phyloP scores from a whole-genome alignment of 495 filamentous ascomycete genomes.

The Aspergillus bridgeri region DNA sequence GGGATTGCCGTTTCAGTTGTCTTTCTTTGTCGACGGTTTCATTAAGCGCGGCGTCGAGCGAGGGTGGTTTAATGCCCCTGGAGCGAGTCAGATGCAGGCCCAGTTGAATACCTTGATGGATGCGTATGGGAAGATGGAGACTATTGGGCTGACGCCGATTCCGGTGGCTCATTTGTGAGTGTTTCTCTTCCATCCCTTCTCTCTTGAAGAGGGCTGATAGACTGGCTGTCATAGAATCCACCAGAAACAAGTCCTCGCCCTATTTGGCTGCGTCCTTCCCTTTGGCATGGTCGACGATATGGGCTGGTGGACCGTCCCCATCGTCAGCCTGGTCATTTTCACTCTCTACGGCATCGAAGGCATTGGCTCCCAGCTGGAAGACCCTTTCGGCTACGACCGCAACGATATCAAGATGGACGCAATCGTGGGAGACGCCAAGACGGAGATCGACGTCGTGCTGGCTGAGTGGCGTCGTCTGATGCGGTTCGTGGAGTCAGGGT shows the following conservation, averaged over 20 bases:
- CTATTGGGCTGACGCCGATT: slow-evolving; percentile 66
- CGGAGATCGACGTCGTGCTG: slow-evolving; percentile 61
- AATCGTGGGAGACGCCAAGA: slow-evolving; percentile 62
- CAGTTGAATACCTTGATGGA: slow-evolving; percentile 60
- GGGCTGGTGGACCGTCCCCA: slow-evolving; percentile 69
- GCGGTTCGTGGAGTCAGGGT: slow-evolving; percentile 1
- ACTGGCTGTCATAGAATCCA: slow-evolving; percentile 52
- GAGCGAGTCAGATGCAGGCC: slow-evolving; percentile 58
- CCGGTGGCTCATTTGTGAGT: slow-evolving; percentile 69
- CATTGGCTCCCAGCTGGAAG: slow-evolving; percentile 70
- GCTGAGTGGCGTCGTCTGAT: slow-evolving; percentile 55
- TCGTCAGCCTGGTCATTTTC: slow-evolving; percentile 65
- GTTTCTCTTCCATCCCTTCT: background rate
- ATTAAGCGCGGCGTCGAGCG: slow-evolving; percentile 59
- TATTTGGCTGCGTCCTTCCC: slow-evolving; percentile 68
- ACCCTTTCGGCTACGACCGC: slow-evolving; percentile 71
- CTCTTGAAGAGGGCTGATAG: background rate
- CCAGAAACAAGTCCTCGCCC: slow-evolving; percentile 69
- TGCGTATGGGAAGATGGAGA: slow-evolving; percentile 72
- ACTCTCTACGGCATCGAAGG: slow-evolving; percentile 74
- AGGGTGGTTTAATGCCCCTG: slow-evolving; percentile 59
- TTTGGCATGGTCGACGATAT: slow-evolving; percentile 72
- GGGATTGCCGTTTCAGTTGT: slow-evolving; percentile 62
- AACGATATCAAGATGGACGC: slow-evolving; percentile 81
- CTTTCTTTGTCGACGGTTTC: slow-evolving; percentile 65